phyloP scores from a whole-genome alignment of 177 flowering plant genomes.

The Vitis hybrid region DNA sequence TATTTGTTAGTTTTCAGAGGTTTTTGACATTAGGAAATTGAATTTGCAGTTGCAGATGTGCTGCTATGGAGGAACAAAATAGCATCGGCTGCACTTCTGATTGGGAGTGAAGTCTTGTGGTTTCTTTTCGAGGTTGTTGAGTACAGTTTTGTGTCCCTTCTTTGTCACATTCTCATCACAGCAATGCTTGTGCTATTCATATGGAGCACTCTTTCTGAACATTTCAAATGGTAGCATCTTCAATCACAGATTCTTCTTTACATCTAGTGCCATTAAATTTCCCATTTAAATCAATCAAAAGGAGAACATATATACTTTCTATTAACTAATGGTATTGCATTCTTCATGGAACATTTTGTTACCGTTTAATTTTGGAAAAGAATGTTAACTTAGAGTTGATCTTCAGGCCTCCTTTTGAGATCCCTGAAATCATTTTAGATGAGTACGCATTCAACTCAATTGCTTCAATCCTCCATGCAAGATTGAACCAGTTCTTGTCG shows the following conservation, averaged over 20 bases:
- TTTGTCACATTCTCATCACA: conserved; percentile 41
- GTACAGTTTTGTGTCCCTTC: conserved; percentile 40
- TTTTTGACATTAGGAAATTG: neutral
- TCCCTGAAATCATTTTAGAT: conserved; percentile 20
- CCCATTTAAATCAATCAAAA: no score
- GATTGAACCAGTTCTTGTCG: conserved; percentile 19
- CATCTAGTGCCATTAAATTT: no score
- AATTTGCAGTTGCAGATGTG: conserved; percentile 43
- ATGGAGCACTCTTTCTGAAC: conserved; percentile 26
- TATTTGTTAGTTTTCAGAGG: no score
- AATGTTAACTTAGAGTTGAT: neutral
- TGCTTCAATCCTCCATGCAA: conserved; percentile 23
- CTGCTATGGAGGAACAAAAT: conserved; percentile 34
- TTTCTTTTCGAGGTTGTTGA: conserved; percentile 46
- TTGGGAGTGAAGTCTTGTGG: conserved; percentile 33
- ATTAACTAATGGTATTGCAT: no score
- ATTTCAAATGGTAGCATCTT: conserved; percentile 28
- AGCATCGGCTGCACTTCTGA: conserved; percentile 26
- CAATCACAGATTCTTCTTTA: no score
- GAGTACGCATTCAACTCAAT: conserved; percentile 20
- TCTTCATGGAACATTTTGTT: no score
- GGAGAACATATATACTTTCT: no score
- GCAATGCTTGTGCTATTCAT: conserved; percentile 33
- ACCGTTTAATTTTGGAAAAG: no score
- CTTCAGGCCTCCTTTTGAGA: conserved; percentile 28